Evolutionary conservation across 2,329 filamentous ascomycete genomes (phyloP), one percentile per base, ranked within the genome.

Genomic region (Dothideomycetes sp.): DNA sequence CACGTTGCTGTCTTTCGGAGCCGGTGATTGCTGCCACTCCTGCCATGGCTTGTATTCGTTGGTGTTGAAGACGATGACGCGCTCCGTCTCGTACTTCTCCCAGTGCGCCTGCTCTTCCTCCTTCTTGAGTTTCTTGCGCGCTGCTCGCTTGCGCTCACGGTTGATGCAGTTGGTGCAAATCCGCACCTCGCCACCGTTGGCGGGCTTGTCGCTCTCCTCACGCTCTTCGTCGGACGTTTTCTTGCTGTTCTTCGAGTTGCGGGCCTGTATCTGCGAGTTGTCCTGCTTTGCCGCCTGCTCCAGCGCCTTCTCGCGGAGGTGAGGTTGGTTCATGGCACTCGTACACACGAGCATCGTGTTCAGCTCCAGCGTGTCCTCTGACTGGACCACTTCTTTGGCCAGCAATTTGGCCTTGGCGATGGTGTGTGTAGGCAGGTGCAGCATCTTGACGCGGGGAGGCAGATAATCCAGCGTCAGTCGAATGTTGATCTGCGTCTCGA

Each of bases 401-500:
- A 94, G 71, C 17, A 94, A 73, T 62, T 96, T 96, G 5, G 88
- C 84, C 59, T 96, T 96, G 15, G 88, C 91, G 41, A 98, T 91
- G 1, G 86, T 93, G 57, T 95, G 81, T 3, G 82, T 78, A 4
- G 89, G 91, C 12, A 98, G 73, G 54, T 93, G 87, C 36, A 96
- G 67, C 57, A 82, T 85, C 48, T 81, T 84, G 43, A 88, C 76
- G 9, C 82, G 82, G 1, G 71, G 65, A 1, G 88, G 87, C 33
- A 94, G 67, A 15, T 83, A 78, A 43, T 78, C 80, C 27, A 96
- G 63, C 0, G 80, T 82, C 61, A 96, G 72, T 53, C 81, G 81
- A 51, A 95, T 85, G 7, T 84, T 84, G 51, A 96, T 95, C 58
- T 96, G 91, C 0, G 91, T 96, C 65, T 98, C 91, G 13, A 96